A percentile compares a stretch with the other conserved stretches of the same genome.
phyloP scores from a whole-genome alignment of 768 basidiomycete species.

The Podaxis sp. region DNA sequence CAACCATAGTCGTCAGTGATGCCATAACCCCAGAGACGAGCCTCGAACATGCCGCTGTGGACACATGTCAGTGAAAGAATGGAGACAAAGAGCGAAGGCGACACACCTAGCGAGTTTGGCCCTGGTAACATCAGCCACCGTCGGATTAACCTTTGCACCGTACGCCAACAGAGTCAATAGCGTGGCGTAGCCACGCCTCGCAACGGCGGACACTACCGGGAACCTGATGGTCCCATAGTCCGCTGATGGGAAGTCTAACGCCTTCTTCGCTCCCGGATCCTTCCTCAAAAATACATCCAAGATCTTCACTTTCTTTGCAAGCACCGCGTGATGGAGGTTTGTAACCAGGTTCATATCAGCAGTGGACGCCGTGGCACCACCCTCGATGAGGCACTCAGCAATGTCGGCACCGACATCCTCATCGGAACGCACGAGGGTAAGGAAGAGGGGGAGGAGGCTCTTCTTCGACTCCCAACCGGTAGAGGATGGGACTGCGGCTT shows the following conservation, averaged over 20 bases:
- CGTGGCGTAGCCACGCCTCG: conserved; percentile 27
- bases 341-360: conserved; percentile 30
- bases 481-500: conserved; percentile 20
- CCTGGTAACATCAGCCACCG: conserved; percentile 31
- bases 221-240: conserved; percentile 23
- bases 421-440: conserved; percentile 36
- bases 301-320: conserved; percentile 30
- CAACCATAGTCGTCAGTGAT: conserved; percentile 21
- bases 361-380: conserved; percentile 37
- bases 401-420: conserved; percentile 35
- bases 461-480: conserved; percentile 18
- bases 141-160: conserved; percentile 31
- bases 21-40: conserved; percentile 19
- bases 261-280: conserved; percentile 34
- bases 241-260: conserved; percentile 34
- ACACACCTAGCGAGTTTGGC: conserved; percentile 30
- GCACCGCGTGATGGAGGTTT: conserved; percentile 36
- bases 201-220: conserved; percentile 36
- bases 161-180: conserved; percentile 35
- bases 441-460: conserved; percentile 32
- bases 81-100: neutral
- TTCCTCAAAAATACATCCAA: conserved; percentile 35
- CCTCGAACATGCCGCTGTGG: conserved; percentile 15
- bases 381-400: conserved; percentile 34
- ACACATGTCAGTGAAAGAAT: neutral